These are phyloP conservation scores for Canna indica DNA, from an alignment of 176 grass and related monocot genomes.

Conservation along the genomic window DNA sequence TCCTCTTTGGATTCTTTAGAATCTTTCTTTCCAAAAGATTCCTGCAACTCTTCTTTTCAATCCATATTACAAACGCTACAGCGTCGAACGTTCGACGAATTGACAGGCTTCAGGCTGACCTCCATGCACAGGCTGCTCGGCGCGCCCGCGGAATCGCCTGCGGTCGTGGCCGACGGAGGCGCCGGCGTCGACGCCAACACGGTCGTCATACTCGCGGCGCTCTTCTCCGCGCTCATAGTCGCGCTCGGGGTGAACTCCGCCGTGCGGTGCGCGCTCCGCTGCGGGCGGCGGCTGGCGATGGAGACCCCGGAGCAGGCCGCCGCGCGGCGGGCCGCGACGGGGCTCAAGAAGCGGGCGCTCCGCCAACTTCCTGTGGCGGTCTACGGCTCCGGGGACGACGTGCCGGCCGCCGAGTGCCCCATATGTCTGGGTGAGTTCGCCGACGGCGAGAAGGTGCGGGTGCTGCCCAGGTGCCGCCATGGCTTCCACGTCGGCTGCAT, in stretches of 20 bases:
- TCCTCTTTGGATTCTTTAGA: too few species aligned
- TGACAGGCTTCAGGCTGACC: not conserved
- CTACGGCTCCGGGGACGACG: conserved; percentile 26
- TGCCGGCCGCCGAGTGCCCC: conserved; percentile 39
- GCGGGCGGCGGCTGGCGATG: conserved; percentile 32
- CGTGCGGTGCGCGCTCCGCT: conserved; percentile 45
- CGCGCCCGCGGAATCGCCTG: too few species aligned
- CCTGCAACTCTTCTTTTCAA: too few species aligned
- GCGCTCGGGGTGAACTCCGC: conserved; percentile 60
- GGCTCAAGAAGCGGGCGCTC: conserved; percentile 48
- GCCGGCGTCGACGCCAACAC: conserved; percentile 79
- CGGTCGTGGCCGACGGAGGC: conserved; percentile 3
- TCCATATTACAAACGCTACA: too few species aligned
- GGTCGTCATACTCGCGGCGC: conserved; percentile 83
- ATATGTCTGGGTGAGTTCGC: conserved; percentile 86
- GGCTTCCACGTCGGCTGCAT: conserved; percentile 72
- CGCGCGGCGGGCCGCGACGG: not conserved
- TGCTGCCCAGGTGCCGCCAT: conserved; percentile 69
- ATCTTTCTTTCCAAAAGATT: too few species aligned
- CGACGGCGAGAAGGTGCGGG: conserved; percentile 68
- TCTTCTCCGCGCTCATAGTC: conserved; percentile 62
- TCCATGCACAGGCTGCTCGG: conserved; percentile 18
- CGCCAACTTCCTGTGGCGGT: conserved; percentile 62
- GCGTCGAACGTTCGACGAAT: too few species aligned
- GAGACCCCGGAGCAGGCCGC: not conserved